Base-by-base conservation (phyloP, 257 asterid species). In the Nicotiana benthamiana region DNA sequence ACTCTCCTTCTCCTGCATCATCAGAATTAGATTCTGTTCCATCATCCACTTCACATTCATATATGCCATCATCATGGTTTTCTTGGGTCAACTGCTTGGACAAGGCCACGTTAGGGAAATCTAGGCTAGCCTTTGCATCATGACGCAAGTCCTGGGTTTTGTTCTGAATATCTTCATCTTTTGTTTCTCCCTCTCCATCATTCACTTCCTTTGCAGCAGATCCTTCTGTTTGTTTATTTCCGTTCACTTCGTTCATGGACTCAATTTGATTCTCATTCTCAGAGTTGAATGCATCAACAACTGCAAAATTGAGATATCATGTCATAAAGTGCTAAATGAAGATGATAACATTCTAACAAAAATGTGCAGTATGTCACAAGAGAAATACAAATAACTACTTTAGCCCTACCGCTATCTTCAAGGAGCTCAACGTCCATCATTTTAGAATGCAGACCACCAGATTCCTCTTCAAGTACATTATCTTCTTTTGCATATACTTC, bases 131-230 rank as follows among this genome's bases (percentile, higher is more conserved):
- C 12, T 20, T 8, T 5, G 24, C 17, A 68, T 36, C 53, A 67
- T 67, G 54, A 67, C 54, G 53, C 62, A 1, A 10, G 22, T 22
- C 56, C 27, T 9, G 54, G 70, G 0, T 22, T 76, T 13, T 34
- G 43, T 2, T 11, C 18, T 57, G 81, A 77, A 22, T 22, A 59
- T 34, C 72, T 56, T 61, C 72, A 20, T 24, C 59, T 56, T 77
- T 20, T 54, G 27, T 28, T 70, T 85, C 84, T 30, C 9, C 79
- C 83, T 86, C 85, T 43, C 81, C 79, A 66, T 2, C n/a, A 40
- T 83, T 70, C 54, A 28, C 57, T 12, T 57, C 20, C 67, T 3
- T 56, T 36, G 12, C 17, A 20, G 51, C 66, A 76, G 67, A 76
- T 56, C 76, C 76, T 36, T 67, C 56, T 0, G 54, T 76, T 54